Base-by-base conservation (phyloP, 352 stramenopile genomes). In the Plasmopara muralis region DNA sequence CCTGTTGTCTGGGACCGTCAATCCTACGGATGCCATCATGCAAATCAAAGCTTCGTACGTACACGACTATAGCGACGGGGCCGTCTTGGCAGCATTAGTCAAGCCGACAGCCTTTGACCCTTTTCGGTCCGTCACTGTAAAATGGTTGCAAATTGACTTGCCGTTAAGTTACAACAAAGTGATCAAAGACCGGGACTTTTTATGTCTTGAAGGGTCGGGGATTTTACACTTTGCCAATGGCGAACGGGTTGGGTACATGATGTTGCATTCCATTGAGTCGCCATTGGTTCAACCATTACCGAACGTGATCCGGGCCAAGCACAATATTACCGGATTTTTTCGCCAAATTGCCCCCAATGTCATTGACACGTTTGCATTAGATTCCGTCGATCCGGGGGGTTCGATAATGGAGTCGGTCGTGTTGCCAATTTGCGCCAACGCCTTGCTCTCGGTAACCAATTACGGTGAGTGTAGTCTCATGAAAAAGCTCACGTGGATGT, bases 211-310 rank as follows among this genome's bases (percentile, higher is more conserved):
- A 20, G 53, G 35, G 0, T 57, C 58, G 12, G 58, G 58, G 2
- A 54, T 62, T 12, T 14, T 62, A 9, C 43, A 55, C 25, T 57
- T 62, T 14, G n/a, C 58, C 13, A 66, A 53, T 39, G 47, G 53
- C 1, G 47, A 62, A 15, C 53, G 47, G 5, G 38, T 85, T 13
- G 77, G 77, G n/a, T 87, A 72, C 64, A 56, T 81, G 34, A 60
- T 87, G 18, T 62, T 80, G 41, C 77, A 84, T 57, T 84, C 72
- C 25, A 68, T 87, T 10, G 55, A 71, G 10, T 77, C 80, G 28
- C 63, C 64, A 0, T 43, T 74, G 29, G 66, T 70, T 0, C 60
- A 63, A 2, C 29, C 55, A 10, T 60, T 81, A 9, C 52, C 57
- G 12, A 51, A 64, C 31, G 49, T 63, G 28, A 57, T 75, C 25